These are phyloP conservation scores for Colletotrichum costaricense DNA, from an alignment of 2,329 filamentous ascomycete species.

Conservation along the genomic window DNA sequence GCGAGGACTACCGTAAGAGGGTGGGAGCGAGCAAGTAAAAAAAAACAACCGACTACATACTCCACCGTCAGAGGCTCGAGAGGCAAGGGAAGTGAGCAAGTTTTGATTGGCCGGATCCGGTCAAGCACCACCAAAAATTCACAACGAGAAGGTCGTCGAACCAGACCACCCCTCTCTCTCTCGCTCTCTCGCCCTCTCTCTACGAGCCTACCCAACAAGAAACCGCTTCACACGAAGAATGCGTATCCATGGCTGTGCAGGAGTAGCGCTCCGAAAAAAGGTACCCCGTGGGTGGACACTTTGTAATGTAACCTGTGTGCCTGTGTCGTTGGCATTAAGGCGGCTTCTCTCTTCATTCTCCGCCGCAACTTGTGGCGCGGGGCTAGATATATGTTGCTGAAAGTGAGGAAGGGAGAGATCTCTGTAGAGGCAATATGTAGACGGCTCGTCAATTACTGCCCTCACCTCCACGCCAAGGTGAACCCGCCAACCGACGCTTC, in stretches of 20 bases:
- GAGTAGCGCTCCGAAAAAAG: constrained; percentile 3
- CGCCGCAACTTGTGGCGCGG: background rate
- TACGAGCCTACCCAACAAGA: background rate
- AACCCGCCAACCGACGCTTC: background rate
- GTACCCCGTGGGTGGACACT: constrained; percentile 1
- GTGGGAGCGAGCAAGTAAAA: constrained; percentile 29
- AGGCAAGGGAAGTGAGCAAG: constrained; percentile 51
- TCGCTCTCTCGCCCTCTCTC: background rate
- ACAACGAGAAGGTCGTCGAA: constrained; percentile 34
- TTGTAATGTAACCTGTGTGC: constrained; percentile 9
- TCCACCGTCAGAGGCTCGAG: constrained; percentile 34
- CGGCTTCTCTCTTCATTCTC: background rate
- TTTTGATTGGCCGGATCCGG: constrained; percentile 54
- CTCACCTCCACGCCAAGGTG: background rate
- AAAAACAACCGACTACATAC: background rate
- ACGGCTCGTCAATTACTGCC: background rate
- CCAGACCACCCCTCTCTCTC: constrained; percentile 14
- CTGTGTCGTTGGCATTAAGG: background rate
- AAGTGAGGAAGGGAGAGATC: background rate
- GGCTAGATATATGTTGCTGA: background rate
- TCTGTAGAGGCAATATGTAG: background rate
- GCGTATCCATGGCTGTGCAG: constrained; percentile 32
- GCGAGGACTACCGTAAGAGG: constrained; percentile 8
- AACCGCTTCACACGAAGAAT: constrained; percentile 24
- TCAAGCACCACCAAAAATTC: constrained; percentile 20